Conservation (phyloP, 2,329 filamentous ascomycete genomes). For the Fusarium annulatum region DNA sequence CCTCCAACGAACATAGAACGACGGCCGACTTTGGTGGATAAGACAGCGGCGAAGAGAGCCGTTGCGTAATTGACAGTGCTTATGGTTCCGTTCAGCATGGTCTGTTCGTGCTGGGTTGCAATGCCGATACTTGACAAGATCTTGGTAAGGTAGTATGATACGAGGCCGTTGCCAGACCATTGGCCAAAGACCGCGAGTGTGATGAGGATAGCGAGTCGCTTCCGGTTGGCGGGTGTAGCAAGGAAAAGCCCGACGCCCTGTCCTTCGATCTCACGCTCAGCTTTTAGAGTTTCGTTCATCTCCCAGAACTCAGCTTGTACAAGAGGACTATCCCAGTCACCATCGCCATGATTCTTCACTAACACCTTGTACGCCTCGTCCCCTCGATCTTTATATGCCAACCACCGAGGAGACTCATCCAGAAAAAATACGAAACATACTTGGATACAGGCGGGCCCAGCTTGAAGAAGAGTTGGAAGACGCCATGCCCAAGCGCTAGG, state of each 20-base stretch:
- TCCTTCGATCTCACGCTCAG: slow-evolving; percentile 21
- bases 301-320: slow-evolving; percentile 29
- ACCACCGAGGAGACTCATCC: slow-evolving; percentile 28
- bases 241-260: slow-evolving; percentile 7
- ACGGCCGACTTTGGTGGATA: slow-evolving; percentile 25
- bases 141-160: slow-evolving; percentile 42
- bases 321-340: slow-evolving; percentile 60
- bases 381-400: slow-evolving; percentile 7
- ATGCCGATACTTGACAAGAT: slow-evolving; percentile 43
- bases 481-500: slow-evolving; percentile 28
- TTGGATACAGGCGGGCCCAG: slow-evolving; percentile 19
- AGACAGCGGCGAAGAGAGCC: slow-evolving; percentile 1
- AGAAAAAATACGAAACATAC: slow-evolving; percentile 26
- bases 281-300: slow-evolving; percentile 30
- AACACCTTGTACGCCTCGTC: slow-evolving; percentile 21
- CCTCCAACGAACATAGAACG: slow-evolving; percentile 27
- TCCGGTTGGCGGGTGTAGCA: slow-evolving; percentile 41
- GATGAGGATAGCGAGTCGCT: slow-evolving; percentile 51
- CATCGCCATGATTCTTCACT: slow-evolving; percentile 22
- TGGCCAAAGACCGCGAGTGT: slow-evolving; percentile 56
- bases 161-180: slow-evolving; percentile 48
- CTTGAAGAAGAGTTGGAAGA: slow-evolving; percentile 29
- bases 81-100: slow-evolving; percentile 22
- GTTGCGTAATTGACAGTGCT: slow-evolving; percentile 27
- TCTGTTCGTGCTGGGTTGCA: slow-evolving; percentile 18